These are phyloP conservation scores for Lactarius tabidus DNA, from an alignment of 768 basidiomycete species.

Conservation along the genomic window DNA sequence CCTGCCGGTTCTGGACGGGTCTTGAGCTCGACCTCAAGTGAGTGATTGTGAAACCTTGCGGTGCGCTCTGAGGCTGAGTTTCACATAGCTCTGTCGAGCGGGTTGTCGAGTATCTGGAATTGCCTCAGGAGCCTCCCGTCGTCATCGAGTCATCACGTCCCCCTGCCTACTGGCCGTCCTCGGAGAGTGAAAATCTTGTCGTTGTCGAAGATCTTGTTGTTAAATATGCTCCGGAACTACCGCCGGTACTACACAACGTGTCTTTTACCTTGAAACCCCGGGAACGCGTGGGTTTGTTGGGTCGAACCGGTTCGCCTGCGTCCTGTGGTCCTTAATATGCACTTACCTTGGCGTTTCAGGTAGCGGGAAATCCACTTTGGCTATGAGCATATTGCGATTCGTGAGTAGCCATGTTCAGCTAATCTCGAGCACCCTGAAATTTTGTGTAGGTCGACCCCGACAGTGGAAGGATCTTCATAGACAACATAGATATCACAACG, in stretches of 20 bases:
- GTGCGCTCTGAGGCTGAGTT: conserved; percentile 16
- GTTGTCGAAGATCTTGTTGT: conserved; percentile 70
- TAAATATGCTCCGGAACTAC: conserved; percentile 82
- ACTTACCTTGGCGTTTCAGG: conserved; percentile 36
- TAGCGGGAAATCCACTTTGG: conserved; percentile 79
- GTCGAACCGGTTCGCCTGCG: conserved; percentile 55
- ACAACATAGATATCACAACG: conserved; percentile 82
- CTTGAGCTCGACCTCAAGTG: conserved; percentile 76
- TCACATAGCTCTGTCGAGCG: conserved; percentile 76
- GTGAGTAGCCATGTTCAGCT: conserved; percentile 37
- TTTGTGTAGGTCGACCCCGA: conserved; percentile 61
- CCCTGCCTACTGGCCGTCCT: conserved; percentile 93
- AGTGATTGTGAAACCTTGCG: conserved; percentile 29
- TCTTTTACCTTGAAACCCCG: conserved; percentile 68
- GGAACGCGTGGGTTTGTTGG: conserved; percentile 76
- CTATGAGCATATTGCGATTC: conserved; percentile 83
- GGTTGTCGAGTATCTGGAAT: conserved; percentile 83
- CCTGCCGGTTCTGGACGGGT: conserved; percentile 47
- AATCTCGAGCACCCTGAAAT: background rate
- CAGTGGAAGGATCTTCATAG: conserved; percentile 71
- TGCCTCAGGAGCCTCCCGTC: conserved; percentile 83
- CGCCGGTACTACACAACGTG: conserved; percentile 69
- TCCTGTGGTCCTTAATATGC: background rate
- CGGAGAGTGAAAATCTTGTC: conserved; percentile 55
- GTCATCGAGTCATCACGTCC: conserved; percentile 69